These are phyloP conservation scores for Solanum chacoense DNA, from an alignment of 305 asterid genomes.

Conservation along the genomic window DNA sequence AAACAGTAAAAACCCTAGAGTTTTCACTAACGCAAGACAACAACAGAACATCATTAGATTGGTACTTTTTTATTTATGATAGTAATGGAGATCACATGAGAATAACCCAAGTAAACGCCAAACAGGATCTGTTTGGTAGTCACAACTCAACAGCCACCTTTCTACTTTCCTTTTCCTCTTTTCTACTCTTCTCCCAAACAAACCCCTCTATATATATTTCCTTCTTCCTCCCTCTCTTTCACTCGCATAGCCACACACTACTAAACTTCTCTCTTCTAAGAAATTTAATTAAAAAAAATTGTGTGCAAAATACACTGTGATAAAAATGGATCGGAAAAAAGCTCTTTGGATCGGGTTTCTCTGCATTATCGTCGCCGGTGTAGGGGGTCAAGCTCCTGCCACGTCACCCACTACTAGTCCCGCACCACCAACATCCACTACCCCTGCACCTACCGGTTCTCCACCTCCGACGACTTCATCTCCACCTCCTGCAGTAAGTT, in stretches of 20 bases:
- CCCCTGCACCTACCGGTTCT: conserved; percentile 20
- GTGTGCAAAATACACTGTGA: neutral
- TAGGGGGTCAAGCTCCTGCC: conserved; percentile 41
- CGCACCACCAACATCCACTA: conserved; percentile 9
- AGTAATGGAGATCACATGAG: neutral
- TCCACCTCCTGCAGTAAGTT: conserved; percentile 8
- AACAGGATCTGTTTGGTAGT: neutral
- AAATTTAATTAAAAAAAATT: no score
- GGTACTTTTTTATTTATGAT: neutral
- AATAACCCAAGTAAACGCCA: neutral
- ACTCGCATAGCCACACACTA: neutral
- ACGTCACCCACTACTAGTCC: conserved; percentile 17
- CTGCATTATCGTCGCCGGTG: conserved; percentile 45
- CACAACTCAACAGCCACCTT: neutral
- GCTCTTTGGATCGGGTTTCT: conserved; percentile 23
- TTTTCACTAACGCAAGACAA: neutral
- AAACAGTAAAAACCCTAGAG: neutral
- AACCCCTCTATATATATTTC: neutral
- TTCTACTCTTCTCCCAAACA: neutral
- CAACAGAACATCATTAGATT: neutral
- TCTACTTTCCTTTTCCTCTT: neutral
- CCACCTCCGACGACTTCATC: conserved; percentile 18
- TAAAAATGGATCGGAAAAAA: conserved; percentile 27
- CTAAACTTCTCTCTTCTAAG: neutral
- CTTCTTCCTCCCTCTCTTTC: neutral